These are phyloP conservation scores for Chaetomium cochliodes DNA, from an alignment of 495 filamentous ascomycete genomes.

Conservation along the genomic window DNA sequence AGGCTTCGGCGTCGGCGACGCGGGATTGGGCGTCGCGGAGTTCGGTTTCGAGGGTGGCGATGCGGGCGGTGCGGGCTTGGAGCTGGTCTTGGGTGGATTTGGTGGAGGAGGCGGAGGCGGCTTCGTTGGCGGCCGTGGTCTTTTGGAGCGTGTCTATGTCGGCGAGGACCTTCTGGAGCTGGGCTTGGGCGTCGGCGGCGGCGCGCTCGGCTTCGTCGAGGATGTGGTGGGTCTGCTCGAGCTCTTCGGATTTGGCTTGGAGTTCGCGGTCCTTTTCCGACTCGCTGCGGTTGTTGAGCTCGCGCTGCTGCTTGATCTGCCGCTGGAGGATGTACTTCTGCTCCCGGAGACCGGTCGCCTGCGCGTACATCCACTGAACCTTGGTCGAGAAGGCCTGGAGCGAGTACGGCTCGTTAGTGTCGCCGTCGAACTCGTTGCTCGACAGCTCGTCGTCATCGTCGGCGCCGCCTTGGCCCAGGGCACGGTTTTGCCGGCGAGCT, in stretches of 20 bases:
- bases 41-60: conserved; percentile 49
- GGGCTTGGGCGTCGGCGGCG: conserved; percentile 44
- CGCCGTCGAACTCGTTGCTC: conserved; percentile 50
- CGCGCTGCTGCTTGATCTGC: conserved; percentile 89
- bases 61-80: conserved; percentile 47
- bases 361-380: conserved; percentile 70
- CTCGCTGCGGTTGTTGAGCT: conserved; percentile 69
- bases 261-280: conserved; percentile 60
- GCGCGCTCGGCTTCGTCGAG: conserved; percentile 51
- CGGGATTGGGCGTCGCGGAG: conserved; percentile 46
- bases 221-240: conserved; percentile 51
- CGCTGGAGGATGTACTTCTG: conserved; percentile 81
- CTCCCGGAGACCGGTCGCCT: conserved; percentile 65
- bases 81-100: conserved; percentile 50
- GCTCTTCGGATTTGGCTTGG: conserved; percentile 50
- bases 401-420: conserved; percentile 60
- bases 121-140: conserved; percentile 34
- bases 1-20: conserved; percentile 31
- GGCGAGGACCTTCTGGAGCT: conserved; percentile 52
- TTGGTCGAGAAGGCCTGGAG: conserved; percentile 67
- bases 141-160: conserved; percentile 51
- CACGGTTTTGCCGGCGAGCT: conserved; percentile 47
- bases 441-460: conserved; percentile 48
- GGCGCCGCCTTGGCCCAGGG: conserved; percentile 39
- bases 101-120: conserved; percentile 38